These are phyloP conservation scores for Tremellales sp. DNA, from an alignment of 1,284 basidiomycete species.

Conservation along the genomic window DNA sequence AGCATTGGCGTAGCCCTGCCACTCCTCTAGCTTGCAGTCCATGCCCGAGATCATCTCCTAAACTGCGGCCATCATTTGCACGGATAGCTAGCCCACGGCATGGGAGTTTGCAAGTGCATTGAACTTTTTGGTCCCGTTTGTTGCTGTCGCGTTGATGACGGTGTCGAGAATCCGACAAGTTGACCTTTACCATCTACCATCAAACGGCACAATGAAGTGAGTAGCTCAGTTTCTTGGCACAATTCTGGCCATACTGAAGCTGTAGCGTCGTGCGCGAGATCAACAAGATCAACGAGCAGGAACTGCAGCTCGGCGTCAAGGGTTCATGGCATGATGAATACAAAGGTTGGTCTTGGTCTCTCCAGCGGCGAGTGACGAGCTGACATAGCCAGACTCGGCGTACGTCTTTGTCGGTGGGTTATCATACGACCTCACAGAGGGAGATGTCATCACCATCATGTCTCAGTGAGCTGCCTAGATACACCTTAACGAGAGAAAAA, in stretches of 20 bases:
- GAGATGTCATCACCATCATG: slow-evolving; percentile 95
- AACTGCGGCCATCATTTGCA: too few species aligned
- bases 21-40: too few species aligned
- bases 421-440: slow-evolving; percentile 83
- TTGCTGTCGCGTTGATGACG: too few species aligned
- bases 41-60: too few species aligned
- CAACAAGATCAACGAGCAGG: slow-evolving; percentile 83
- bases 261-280: slow-evolving; percentile 88
- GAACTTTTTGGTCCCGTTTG: too few species aligned
- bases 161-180: too few species aligned
- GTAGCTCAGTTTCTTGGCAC: not conserved
- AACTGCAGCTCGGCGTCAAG: slow-evolving; percentile 75
- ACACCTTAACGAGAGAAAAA: too few species aligned
- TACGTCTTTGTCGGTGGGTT: slow-evolving; percentile 91
- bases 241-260: slow-evolving; percentile 2
- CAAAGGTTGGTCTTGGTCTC: slow-evolving; percentile 56
- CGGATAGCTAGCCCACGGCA: too few species aligned
- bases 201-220: slow-evolving; percentile 19
- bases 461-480: slow-evolving; percentile 68
- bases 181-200: too few species aligned
- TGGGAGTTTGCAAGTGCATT: too few species aligned
- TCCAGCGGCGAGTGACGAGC: not conserved
- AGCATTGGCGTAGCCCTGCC: too few species aligned
- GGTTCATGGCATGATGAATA: slow-evolving; percentile 97
- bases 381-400: slow-evolving; percentile 69